Conservation (phyloP, 768 basidiomycete species). For the Rhodotorula paludigena region DNA sequence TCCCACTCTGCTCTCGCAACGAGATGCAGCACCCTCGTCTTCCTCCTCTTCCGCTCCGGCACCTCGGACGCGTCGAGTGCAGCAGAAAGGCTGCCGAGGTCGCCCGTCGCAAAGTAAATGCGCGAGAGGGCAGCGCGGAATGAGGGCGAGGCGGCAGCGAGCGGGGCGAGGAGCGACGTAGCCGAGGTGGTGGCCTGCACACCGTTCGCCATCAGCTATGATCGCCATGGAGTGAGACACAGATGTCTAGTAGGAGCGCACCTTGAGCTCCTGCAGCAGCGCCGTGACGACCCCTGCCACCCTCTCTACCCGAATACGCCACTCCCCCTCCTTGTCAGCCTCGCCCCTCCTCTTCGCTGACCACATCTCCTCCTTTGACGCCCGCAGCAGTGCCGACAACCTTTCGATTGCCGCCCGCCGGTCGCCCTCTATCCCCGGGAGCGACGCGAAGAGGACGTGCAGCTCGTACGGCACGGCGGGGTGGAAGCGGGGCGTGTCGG, state of each 20-base stretch:
- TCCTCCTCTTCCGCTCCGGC: background rate
- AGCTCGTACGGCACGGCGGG: conserved; percentile 20
- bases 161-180: no score
- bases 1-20: conserved; percentile 4
- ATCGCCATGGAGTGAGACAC: no score
- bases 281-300: background rate
- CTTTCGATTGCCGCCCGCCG: background rate
- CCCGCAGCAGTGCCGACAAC: background rate
- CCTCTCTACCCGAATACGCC: background rate
- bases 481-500: conserved; percentile 5
- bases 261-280: conserved; percentile 3
- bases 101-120: conserved; percentile 3
- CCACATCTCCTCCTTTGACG: conserved; percentile 9
- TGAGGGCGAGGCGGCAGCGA: background rate
- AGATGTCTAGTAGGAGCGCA: no score
- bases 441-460: conserved; percentile 3
- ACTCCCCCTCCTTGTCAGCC: background rate
- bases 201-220: no score
- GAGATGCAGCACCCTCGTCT: background rate
- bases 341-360: background rate
- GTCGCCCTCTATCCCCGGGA: background rate
- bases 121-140: background rate
- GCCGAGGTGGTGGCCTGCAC: background rate
- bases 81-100: background rate
- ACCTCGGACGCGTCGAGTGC: background rate